Percentiles rank a stretch among this genome's conserved stretches.
Evolutionary conservation across 805 yeast species (phyloP).

Genomic region (Schizosaccharomyces octosporus): DNA sequence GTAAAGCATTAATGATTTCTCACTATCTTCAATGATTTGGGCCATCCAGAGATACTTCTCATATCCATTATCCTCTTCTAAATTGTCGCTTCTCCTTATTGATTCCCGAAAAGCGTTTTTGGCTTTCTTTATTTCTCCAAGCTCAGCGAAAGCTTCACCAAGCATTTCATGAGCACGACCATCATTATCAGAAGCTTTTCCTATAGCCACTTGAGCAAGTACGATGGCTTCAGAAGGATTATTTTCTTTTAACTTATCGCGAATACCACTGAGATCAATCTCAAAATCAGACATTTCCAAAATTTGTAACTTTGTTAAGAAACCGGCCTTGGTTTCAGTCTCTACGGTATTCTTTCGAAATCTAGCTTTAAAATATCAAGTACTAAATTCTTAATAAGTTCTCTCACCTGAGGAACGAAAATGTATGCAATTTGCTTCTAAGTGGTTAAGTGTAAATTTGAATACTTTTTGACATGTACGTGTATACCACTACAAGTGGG

Average conservation of each 20-base stretch:
- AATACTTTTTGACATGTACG: too few relatives aligned
- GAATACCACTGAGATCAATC: background rate
- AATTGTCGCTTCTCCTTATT: background rate
- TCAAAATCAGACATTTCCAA: background rate
- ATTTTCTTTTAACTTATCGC: background rate
- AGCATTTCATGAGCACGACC: background rate
- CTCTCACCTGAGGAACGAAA: too few relatives aligned
- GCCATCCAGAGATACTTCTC: slow-evolving; percentile 9
- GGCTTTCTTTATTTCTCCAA: background rate
- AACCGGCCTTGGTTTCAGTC: too few relatives aligned
- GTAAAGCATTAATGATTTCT: slow-evolving; percentile 38
- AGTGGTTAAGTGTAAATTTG: too few relatives aligned
- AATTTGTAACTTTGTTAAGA: too few relatives aligned
- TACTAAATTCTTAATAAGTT: too few relatives aligned
- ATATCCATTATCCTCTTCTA: slow-evolving; percentile 4
- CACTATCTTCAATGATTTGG: slow-evolving; percentile 23
- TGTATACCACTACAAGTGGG: too few relatives aligned
- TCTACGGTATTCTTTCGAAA: too few relatives aligned
- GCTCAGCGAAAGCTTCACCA: slow-evolving; percentile 1
- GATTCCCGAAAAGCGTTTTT: background rate
- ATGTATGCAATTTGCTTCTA: too few relatives aligned
- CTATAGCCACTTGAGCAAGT: background rate
- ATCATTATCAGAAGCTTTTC: background rate
- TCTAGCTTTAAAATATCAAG: too few relatives aligned
- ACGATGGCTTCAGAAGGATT: background rate